Evolutionary conservation across 176 grass and related monocot genomes (phyloP).

Genomic region (Pontederia paniculata): DNA sequence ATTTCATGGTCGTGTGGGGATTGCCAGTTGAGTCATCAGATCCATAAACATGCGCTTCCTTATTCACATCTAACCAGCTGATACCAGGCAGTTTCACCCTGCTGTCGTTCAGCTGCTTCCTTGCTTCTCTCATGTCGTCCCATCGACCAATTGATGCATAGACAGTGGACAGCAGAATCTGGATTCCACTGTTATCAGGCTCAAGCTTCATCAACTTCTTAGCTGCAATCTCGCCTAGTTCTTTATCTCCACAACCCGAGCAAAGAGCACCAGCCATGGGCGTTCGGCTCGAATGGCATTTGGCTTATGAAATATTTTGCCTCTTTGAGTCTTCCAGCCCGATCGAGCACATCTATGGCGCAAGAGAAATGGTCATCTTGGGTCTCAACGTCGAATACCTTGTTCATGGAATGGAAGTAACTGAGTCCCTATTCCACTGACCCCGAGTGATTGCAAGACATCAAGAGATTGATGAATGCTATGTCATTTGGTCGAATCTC

Average conservation of each 20-base stretch:
- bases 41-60: constrained; percentile 35
- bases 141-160: constrained; percentile 46
- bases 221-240: constrained; percentile 45
- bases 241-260: constrained; percentile 43
- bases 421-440: constrained; percentile 43
- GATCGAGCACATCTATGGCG: constrained; percentile 46
- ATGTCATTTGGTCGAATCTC: constrained; percentile 46
- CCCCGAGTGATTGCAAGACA: constrained; percentile 41
- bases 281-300: constrained; percentile 45
- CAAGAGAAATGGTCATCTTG: constrained; percentile 47
- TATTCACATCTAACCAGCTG: constrained; percentile 48
- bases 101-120: constrained; percentile 49
- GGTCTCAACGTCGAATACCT: constrained; percentile 30
- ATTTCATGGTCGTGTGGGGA: constrained; percentile 34
- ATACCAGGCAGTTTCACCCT: constrained; percentile 42
- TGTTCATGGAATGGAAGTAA: constrained; percentile 50
- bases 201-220: constrained; percentile 51
- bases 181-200: constrained; percentile 40
- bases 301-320: constrained; percentile 37
- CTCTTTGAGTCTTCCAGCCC: constrained; percentile 50
- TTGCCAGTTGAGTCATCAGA: constrained; percentile 36
- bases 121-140: constrained; percentile 44
- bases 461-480: constrained; percentile 47
- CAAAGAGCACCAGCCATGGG: constrained; percentile 50
- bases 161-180: constrained; percentile 42